Evolutionary conservation across 208 protist species (phyloP).

Genomic region (Trypanosoma theileri): DNA sequence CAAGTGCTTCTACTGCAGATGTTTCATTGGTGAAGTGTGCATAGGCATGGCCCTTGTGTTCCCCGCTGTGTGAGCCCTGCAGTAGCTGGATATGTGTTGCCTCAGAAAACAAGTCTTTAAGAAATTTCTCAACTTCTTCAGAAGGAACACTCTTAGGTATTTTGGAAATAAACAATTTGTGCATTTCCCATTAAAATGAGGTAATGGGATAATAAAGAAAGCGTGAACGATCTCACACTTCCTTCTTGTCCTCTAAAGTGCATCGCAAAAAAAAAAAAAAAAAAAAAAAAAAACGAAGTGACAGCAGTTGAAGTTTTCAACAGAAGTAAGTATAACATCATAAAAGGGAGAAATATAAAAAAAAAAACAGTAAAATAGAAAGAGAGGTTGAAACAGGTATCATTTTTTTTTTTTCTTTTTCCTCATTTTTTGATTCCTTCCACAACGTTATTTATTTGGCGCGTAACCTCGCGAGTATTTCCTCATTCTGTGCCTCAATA

Average conservation of each 20-base stretch:
- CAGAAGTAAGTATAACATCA: background rate
- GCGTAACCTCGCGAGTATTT: slow-evolving; percentile 42
- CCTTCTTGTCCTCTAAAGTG: background rate
- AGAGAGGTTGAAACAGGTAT: background rate
- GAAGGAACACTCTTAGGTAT: slow-evolving; percentile 28
- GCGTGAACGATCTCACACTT: too few species aligned
- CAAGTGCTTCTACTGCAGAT: slow-evolving; percentile 11
- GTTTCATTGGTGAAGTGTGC: slow-evolving; percentile 32
- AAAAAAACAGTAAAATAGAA: background rate
- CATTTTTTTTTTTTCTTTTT: too few species aligned
- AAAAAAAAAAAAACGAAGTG: slow-evolving; percentile 15
- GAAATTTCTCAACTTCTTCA: slow-evolving; percentile 31
- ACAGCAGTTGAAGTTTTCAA: background rate
- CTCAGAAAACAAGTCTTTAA: slow-evolving; percentile 28
- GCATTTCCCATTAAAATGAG: slow-evolving; percentile 23
- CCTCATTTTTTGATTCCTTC: background rate
- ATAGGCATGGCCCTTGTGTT: slow-evolving; percentile 58
- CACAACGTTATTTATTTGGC: background rate
- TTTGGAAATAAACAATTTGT: slow-evolving; percentile 47
- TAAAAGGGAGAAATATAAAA: background rate
- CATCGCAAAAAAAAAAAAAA: slow-evolving; percentile 2
- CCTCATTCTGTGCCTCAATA: slow-evolving; percentile 60
- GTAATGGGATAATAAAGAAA: background rate
- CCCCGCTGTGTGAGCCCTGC: slow-evolving; percentile 7
- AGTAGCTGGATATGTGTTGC: slow-evolving; percentile 32